A percentile compares a stretch with the other conserved stretches of the same genome.
phyloP scores from a whole-genome alignment of 768 basidiomycete genomes.

The Boletus rubescentipes region DNA sequence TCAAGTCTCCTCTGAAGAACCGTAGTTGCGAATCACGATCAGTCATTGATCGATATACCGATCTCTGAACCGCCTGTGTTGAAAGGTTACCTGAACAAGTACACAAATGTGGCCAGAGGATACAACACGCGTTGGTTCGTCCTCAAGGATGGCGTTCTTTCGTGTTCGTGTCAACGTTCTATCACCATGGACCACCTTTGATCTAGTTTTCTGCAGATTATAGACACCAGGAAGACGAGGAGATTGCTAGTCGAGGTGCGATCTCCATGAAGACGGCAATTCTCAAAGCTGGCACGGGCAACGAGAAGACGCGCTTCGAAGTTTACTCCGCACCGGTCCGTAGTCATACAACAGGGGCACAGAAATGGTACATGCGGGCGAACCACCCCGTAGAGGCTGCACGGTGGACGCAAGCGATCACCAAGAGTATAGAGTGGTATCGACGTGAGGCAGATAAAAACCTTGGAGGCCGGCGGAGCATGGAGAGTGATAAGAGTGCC shows the following conservation, averaged over 20 bases:
- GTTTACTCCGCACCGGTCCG: conserved; percentile 62
- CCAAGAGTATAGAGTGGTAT: conserved; percentile 70
- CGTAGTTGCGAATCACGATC: conserved; percentile 78
- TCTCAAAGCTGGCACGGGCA: conserved; percentile 49
- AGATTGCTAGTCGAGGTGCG: conserved; percentile 78
- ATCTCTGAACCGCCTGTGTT: conserved; percentile 57
- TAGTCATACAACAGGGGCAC: conserved; percentile 43
- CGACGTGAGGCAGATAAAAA: conserved; percentile 40
- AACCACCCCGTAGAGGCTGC: conserved; percentile 88
- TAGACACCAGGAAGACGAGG: conserved; percentile 88
- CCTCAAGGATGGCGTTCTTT: conserved; percentile 79
- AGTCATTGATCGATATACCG: conserved; percentile 56
- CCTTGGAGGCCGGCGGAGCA: conserved; percentile 38
- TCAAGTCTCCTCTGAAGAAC: neutral
- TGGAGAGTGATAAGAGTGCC: conserved; percentile 48
- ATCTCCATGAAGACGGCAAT: conserved; percentile 83
- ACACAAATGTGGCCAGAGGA: conserved; percentile 88
- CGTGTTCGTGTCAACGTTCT: conserved; percentile 52
- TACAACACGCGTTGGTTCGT: conserved; percentile 94
- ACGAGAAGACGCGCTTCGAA: conserved; percentile 77
- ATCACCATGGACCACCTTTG: neutral
- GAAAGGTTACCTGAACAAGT: conserved; percentile 86
- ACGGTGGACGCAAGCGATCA: conserved; percentile 80
- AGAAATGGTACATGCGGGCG: conserved; percentile 83
- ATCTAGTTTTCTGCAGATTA: conserved; percentile 51